A percentile compares a stretch with the other conserved stretches of the same genome.
Evolutionary conservation across 208 protist genomes (phyloP).

Genomic region (Leishmania major): DNA sequence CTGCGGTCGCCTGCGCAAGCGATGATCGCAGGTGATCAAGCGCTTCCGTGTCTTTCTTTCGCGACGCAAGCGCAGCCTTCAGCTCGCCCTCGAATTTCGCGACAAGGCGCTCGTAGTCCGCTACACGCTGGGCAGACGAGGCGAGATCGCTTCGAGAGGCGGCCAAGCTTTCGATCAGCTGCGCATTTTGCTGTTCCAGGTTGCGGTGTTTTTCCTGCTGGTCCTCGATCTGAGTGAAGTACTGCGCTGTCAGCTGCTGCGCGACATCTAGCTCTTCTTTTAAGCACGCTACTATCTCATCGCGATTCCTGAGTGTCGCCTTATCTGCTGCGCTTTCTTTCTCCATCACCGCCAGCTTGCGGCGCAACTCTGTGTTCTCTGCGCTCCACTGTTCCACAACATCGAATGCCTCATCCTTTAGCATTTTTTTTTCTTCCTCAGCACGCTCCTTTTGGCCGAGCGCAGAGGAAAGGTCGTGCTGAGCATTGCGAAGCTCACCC

Average conservation of each 20-base stretch:
- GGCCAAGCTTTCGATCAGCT: constrained; percentile 13
- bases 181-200: constrained; percentile 16
- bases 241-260: constrained; percentile 34
- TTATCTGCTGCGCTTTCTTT: constrained; percentile 5
- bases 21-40: constrained; percentile 32
- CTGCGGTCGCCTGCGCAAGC: constrained; percentile 22
- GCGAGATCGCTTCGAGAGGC: constrained; percentile 15
- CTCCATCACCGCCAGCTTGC: constrained; percentile 21
- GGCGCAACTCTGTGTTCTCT: constrained; percentile 49
- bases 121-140: constrained; percentile 29
- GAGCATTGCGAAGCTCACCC: constrained; percentile 44
- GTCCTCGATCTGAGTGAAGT: constrained; percentile 18
- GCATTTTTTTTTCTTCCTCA: constrained; percentile 47
- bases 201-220: constrained; percentile 21
- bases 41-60: constrained; percentile 25
- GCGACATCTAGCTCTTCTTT: constrained; percentile 30
- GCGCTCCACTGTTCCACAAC: constrained; percentile 78
- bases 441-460: constrained; percentile 41
- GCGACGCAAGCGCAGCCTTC: constrained; percentile 21
- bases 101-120: constrained; percentile 50
- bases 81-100: constrained; percentile 56
- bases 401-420: constrained; percentile 69
- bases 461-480: constrained; percentile 23
- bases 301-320: constrained; percentile 16
- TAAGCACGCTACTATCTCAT: constrained; percentile 21